Evolutionary conservation across 371 early-diverging fungal genomes (phyloP).

Genomic region (Cladochytrium tenue): DNA sequence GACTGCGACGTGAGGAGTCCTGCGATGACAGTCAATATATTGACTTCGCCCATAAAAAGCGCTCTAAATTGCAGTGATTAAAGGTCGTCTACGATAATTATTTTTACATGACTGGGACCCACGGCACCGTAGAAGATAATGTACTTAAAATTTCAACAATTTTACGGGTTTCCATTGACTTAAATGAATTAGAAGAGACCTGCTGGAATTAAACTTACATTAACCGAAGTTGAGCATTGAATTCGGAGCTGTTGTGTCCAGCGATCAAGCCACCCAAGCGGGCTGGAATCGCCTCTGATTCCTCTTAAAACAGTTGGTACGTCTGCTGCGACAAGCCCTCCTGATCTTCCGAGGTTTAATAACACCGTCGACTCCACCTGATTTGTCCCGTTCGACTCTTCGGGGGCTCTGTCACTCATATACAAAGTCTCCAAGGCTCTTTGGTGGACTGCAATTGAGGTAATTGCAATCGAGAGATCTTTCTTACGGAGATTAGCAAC

Average conservation of each 20-base stretch:
- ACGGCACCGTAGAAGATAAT: background rate
- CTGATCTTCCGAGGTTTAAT: no score
- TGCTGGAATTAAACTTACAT: no score
- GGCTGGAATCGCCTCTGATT: conserved; percentile 44
- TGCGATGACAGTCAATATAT: background rate
- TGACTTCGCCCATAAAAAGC: background rate
- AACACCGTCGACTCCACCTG: no score
- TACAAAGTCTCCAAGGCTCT: conserved; percentile 14
- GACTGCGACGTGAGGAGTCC: background rate
- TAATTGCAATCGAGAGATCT: conserved; percentile 50
- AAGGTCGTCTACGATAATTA: background rate
- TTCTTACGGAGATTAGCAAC: conserved; percentile 52
- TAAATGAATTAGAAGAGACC: no score
- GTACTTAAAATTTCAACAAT: background rate
- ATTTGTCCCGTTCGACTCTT: no score
- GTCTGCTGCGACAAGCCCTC: background rate
- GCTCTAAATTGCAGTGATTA: background rate
- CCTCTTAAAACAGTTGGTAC: conserved; percentile 15
- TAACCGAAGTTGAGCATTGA: no score
- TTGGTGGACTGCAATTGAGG: conserved; percentile 23
- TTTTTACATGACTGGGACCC: background rate
- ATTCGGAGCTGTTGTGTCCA: conserved; percentile 23
- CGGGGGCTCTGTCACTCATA: background rate
- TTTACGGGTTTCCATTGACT: no score
- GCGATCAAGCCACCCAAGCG: conserved; percentile 54